Conservation (phyloP, 495 filamentous ascomycete genomes). For the Cudoniella acicularis region DNA sequence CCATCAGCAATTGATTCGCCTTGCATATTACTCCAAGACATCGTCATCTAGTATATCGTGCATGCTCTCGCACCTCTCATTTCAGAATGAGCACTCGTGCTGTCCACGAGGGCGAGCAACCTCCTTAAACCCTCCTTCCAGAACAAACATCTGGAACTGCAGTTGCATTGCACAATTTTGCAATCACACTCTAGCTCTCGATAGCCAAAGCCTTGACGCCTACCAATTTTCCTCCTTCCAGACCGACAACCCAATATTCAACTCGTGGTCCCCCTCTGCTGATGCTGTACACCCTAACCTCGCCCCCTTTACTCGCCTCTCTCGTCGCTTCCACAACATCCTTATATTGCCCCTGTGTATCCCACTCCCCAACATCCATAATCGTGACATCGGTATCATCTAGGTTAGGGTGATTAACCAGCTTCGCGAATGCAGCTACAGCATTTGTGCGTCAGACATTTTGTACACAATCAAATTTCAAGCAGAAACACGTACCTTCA, state of each 20-base stretch:
- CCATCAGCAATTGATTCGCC: neutral
- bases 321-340: conserved; percentile 53
- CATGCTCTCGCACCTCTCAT: neutral
- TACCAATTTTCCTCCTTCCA: conserved; percentile 55
- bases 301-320: conserved; percentile 51
- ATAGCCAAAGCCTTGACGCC: conserved; percentile 72
- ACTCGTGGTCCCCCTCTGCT: conserved; percentile 52
- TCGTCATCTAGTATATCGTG: neutral
- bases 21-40: neutral
- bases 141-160: no score
- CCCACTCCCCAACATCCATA: conserved; percentile 55
- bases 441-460: neutral
- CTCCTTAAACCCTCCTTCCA: no score
- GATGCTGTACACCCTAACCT: conserved; percentile 71
- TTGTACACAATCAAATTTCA: neutral
- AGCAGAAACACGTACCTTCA: conserved; percentile 52
- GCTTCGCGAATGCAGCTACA: conserved; percentile 52
- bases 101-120: no score
- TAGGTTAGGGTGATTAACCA: conserved; percentile 51
- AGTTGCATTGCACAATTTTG: no score
- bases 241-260: conserved; percentile 75
- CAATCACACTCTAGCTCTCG: conserved; percentile 54
- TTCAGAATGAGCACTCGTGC: no score
- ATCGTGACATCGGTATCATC: conserved; percentile 45
- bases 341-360: conserved; percentile 55